These are phyloP conservation scores for Hydrangea macrophylla DNA, from an alignment of 148 eudicot genomes.

Conservation along the genomic window DNA sequence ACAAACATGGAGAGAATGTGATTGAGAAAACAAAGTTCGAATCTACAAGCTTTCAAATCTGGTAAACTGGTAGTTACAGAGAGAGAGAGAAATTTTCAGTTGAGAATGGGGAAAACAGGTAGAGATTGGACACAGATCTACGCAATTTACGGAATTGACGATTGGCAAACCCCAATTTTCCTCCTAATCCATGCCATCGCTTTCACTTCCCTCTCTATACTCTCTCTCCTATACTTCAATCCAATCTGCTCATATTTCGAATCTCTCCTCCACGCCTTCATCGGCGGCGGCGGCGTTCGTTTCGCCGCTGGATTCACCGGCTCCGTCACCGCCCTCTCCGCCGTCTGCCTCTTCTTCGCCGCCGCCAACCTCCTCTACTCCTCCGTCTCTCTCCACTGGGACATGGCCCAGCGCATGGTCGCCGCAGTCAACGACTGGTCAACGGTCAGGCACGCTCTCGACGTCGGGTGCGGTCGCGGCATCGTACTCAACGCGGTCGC, in stretches of 20 bases:
- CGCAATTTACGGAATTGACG: slow-evolving; percentile 86
- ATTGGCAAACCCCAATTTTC: slow-evolving; percentile 66
- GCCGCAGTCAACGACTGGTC: slow-evolving; percentile 70
- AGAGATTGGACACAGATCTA: slow-evolving; percentile 96
- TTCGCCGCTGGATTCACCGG: slow-evolving; percentile 73
- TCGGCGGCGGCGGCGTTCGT: slow-evolving; percentile 39
- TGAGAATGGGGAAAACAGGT: slow-evolving; percentile 52
- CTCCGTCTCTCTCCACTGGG: slow-evolving; percentile 73
- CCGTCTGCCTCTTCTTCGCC: slow-evolving; percentile 61
- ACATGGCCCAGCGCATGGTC: slow-evolving; percentile 80
- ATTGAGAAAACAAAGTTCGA: background rate
- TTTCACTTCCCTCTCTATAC: slow-evolving; percentile 50
- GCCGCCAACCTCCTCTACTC: slow-evolving; percentile 82
- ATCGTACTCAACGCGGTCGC: slow-evolving; percentile 91
- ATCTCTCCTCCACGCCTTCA: slow-evolving; percentile 33
- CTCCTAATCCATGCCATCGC: slow-evolving; percentile 50
- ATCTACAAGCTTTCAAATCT: background rate
- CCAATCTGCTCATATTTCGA: slow-evolving; percentile 30
- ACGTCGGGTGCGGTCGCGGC: slow-evolving; percentile 95
- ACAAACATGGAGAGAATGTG: too few species aligned
- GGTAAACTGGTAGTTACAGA: too few species aligned
- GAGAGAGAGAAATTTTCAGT: background rate
- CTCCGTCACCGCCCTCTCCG: slow-evolving; percentile 71
- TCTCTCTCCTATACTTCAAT: slow-evolving; percentile 51
- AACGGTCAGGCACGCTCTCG: slow-evolving; percentile 65